phyloP scores from a whole-genome alignment of 1,284 basidiomycete species.

The Tilletia indica region DNA sequence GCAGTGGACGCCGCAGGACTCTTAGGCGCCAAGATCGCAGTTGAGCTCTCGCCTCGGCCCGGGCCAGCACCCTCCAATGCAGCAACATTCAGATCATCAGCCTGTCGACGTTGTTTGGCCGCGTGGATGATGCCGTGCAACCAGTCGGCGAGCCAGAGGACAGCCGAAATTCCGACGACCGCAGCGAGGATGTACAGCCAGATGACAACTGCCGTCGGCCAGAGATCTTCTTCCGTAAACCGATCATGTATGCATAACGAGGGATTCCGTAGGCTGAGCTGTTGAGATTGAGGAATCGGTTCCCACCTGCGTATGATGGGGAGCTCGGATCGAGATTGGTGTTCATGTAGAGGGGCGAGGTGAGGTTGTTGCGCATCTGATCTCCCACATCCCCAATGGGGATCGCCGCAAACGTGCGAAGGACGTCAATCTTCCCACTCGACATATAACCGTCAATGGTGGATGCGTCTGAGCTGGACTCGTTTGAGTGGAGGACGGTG shows the following conservation, averaged over 20 bases:
- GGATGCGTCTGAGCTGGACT: slow-evolving; percentile 15
- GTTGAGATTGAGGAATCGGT: slow-evolving; percentile 66
- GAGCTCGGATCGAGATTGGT: slow-evolving; percentile 58
- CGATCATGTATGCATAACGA: slow-evolving; percentile 76
- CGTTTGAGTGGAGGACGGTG: slow-evolving; percentile 32
- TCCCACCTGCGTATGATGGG: slow-evolving; percentile 49
- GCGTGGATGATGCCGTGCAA: neutral
- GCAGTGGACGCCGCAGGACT: slow-evolving; percentile 4
- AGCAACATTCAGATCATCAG: neutral
- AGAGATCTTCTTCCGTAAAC: slow-evolving; percentile 79
- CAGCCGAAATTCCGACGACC: slow-evolving; percentile 68
- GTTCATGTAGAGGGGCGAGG: slow-evolving; percentile 77
- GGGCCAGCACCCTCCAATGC: neutral
- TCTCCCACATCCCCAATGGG: slow-evolving; percentile 36
- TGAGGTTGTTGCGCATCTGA: slow-evolving; percentile 67
- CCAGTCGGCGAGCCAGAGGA: slow-evolving; percentile 63
- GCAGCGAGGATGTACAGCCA: slow-evolving; percentile 77
- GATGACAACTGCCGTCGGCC: slow-evolving; percentile 75
- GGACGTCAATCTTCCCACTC: slow-evolving; percentile 23
- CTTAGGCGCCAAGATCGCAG: neutral
- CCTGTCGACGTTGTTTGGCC: neutral
- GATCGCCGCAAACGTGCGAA: slow-evolving; percentile 32
- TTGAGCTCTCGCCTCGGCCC: neutral
- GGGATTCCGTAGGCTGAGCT: slow-evolving; percentile 64
- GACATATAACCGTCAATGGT: neutral